These are phyloP conservation scores for Colletotrichum sp. DNA, from an alignment of 2,329 filamentous ascomycete species.

Conservation along the genomic window DNA sequence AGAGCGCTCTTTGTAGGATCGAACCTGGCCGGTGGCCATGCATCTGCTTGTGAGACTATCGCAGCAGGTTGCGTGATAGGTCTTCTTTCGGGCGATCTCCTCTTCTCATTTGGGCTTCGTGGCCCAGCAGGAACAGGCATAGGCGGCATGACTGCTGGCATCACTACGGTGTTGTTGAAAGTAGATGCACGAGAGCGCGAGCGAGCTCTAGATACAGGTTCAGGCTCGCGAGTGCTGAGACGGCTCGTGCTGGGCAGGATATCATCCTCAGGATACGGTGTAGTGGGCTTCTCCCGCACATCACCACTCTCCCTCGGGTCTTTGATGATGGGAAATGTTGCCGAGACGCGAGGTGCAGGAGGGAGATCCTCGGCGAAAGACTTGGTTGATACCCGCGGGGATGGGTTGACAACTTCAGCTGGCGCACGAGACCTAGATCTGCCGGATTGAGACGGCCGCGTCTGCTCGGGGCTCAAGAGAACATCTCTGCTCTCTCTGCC, in stretches of 20 bases:
- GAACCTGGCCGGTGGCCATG: slow-evolving; percentile 53
- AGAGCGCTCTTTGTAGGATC: slow-evolving; percentile 42
- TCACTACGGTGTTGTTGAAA: slow-evolving; percentile 21
- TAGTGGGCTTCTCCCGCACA: slow-evolving; percentile 20
- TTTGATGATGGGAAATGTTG: slow-evolving; percentile 32
- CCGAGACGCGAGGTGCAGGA: slow-evolving; percentile 28
- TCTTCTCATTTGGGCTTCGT: slow-evolving; percentile 26
- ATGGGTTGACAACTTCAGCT: slow-evolving; percentile 32
- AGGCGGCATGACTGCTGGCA: slow-evolving; percentile 24
- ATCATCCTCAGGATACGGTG: slow-evolving; percentile 32
- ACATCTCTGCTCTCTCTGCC: slow-evolving; percentile 25
- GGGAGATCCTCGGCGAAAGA: slow-evolving; percentile 16
- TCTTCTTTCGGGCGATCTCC: slow-evolving; percentile 24
- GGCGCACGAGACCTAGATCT: slow-evolving; percentile 39
- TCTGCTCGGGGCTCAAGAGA: slow-evolving; percentile 26
- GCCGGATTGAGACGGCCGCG: slow-evolving; percentile 11
- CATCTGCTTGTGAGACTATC: not conserved
- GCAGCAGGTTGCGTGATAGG: not conserved
- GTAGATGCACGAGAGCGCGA: slow-evolving; percentile 32
- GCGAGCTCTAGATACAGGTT: slow-evolving; percentile 3
- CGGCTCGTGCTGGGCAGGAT: slow-evolving; percentile 30
- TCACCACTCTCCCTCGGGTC: slow-evolving; percentile 12
- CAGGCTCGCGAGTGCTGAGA: slow-evolving; percentile 9
- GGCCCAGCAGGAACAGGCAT: slow-evolving; percentile 24
- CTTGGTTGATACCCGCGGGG: slow-evolving; percentile 27